Percentiles rank a stretch among this genome's conserved stretches.
Conservation (phyloP, 345 rosid genomes). For the Melaleuca alternifolia region DNA sequence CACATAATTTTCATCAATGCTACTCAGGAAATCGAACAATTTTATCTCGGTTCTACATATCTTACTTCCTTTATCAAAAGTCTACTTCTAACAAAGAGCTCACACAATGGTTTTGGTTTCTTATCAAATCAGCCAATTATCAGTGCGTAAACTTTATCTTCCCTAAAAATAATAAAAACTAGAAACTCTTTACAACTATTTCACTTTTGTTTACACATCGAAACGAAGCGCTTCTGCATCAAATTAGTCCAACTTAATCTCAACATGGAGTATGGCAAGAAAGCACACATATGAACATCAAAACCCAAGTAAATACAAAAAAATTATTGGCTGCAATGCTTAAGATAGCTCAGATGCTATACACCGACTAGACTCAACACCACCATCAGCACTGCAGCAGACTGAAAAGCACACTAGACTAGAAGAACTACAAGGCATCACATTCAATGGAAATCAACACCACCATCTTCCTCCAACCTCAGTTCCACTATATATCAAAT, state of each 20-base stretch:
- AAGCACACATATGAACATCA: neutral
- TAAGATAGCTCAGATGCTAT: neutral
- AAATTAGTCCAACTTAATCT: neutral
- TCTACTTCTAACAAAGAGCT: neutral
- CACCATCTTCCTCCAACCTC: neutral
- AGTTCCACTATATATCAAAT: neutral
- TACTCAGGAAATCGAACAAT: neutral
- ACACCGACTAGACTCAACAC: neutral
- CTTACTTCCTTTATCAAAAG: neutral
- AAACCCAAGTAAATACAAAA: neutral
- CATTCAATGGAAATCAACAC: neutral
- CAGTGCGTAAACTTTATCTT: neutral
- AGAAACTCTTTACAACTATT: neutral
- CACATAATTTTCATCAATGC: neutral
- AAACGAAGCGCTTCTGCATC: neutral
- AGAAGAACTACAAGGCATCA: neutral
- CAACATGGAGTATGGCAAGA: neutral
- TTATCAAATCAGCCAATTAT: neutral
- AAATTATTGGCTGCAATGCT: neutral
- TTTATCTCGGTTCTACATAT: neutral
- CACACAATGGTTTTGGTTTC: neutral
- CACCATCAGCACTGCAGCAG: neutral
- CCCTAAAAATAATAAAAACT: neutral
- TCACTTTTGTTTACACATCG: neutral
- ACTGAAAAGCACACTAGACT: neutral